Conservation (phyloP, 2,329 filamentous ascomycete species). For the Tricladium varicosporioides region DNA sequence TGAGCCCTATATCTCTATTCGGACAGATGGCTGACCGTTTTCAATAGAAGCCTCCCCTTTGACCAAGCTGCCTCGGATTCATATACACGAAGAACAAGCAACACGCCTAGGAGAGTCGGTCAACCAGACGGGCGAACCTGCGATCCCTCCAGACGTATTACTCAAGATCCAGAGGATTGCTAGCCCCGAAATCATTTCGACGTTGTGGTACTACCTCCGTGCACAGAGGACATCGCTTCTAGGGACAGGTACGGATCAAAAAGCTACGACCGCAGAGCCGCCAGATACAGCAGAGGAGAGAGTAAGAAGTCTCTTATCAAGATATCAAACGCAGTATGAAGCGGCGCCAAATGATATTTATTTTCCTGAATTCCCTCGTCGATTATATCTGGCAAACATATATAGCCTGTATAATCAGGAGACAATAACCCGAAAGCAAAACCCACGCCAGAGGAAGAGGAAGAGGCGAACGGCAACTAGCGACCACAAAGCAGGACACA, state of each 20-base stretch:
- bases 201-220: conserved; percentile 3
- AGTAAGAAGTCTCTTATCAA: background rate
- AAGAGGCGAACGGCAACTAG: conserved; percentile 1
- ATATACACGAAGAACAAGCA: background rate
- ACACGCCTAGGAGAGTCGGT: background rate
- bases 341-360: conserved; percentile 1
- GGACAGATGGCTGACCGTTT: background rate
- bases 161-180: conserved; percentile 1
- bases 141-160: background rate
- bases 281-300: conserved; percentile 2
- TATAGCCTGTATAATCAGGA: conserved; percentile 6
- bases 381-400: conserved; percentile 13
- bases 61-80: background rate
- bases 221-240: background rate
- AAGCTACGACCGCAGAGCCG: background rate
- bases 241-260: background rate
- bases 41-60: background rate
- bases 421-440: conserved; percentile 1
- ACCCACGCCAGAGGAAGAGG: conserved; percentile 3
- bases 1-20: background rate
- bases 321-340: conserved; percentile 1
- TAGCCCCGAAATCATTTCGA: background rate
- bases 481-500: background rate
- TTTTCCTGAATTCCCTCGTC: conserved; percentile 6
- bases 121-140: background rate